Base-by-base conservation (phyloP, 176 grass and related monocot genomes). In the Elaeis guineensis region DNA sequence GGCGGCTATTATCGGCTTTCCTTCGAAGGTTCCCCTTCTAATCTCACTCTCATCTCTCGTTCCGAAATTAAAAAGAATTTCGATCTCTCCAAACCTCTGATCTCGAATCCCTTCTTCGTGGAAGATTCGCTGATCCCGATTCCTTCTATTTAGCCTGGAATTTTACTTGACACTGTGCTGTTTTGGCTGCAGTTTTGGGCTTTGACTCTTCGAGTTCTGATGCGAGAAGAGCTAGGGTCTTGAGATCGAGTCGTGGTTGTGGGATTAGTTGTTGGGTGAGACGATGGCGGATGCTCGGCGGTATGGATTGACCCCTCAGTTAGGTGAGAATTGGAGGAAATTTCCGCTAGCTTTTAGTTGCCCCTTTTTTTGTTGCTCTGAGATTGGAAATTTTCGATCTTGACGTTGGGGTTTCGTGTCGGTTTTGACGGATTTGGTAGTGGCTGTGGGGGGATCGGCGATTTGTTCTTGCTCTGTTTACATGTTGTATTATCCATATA, bases 251-350 rank as follows among this genome's bases (percentile, higher is more conserved):
- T 57, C 16, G 51, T 14, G 5, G 7, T 73, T 53, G 17, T 49
- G 18, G 20, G 48, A 17, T 21, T 18, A 15, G 48, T 17, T 63
- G 25, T 9, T 59, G 56, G 26, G 44, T 17, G 17, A 15, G 21
- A 63, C 29, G n/a, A 82, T 82, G 79, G 62, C 73, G 22, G 79
- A 72, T 8, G 65, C 39, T 5, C 25, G 74, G 29, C 67, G 79
- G 26, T 77, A 77, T 49, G 64, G 67, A 16, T 69, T 82, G n/a
- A 67, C 73, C 65, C 79, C 79, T 62, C 79, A 77, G 66, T 55
- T 77, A 64, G 65, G 79, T 82, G 65, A 77, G 72, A 1, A 62
- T 64, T 35, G 50, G 16, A 14, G 35, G 35, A 44, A 12, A 44
- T 12, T 44, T 44, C 54, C 6, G 18, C 21, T 17, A 1, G 21